phyloP scores from a whole-genome alignment of 31 red algal genomes.

The Porphyra umbilicalis region DNA sequence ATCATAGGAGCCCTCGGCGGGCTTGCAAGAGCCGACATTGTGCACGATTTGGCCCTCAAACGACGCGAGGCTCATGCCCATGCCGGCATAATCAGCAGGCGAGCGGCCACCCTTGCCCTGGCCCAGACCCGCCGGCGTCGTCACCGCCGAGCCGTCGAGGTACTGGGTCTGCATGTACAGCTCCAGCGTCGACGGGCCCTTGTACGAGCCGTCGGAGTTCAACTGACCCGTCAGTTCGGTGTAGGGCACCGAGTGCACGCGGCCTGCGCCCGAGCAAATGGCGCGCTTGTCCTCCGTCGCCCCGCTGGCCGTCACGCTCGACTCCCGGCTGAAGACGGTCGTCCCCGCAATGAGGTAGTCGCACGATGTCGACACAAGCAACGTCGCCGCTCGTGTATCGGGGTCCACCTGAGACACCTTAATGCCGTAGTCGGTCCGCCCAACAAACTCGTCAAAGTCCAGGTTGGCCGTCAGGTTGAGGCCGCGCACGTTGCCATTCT shows the following conservation, averaged over 20 bases:
- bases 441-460: constrained; percentile 45
- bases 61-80: not conserved
- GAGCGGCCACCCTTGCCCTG: not conserved
- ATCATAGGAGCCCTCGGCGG: not conserved
- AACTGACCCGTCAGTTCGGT: not conserved
- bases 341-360: not conserved
- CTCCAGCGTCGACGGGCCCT: not conserved
- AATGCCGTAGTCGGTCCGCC: constrained; percentile 37
- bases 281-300: not conserved
- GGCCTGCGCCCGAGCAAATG: not conserved
- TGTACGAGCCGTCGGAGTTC: not conserved
- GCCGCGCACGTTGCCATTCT: not conserved
- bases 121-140: not conserved
- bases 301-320: not conserved
- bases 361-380: not conserved
- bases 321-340: not conserved
- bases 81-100: not conserved
- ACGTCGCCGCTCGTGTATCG: not conserved
- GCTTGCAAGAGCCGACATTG: constrained; percentile 11
- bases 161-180: not conserved
- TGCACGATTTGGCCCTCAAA: constrained; percentile 25
- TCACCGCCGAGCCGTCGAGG: not conserved
- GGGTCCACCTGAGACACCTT: not conserved
- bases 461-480: constrained; percentile 41
- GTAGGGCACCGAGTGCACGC: not conserved